phyloP scores from a whole-genome alignment of 208 protist genomes.

The Leishmania lainsoni region DNA sequence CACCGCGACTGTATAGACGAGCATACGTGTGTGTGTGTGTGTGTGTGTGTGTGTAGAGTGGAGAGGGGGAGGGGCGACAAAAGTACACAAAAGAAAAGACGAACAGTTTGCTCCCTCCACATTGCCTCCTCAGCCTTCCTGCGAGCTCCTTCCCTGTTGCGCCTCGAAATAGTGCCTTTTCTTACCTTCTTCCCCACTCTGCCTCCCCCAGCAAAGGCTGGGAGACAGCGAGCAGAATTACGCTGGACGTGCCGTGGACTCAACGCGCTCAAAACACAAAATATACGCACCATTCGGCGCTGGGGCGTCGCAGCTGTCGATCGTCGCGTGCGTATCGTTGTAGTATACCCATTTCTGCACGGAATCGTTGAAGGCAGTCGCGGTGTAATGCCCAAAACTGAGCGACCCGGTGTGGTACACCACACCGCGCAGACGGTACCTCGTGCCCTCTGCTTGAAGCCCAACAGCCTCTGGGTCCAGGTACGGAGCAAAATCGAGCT shows the following conservation, averaged over 20 bases:
- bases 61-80: neutral
- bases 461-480: slow-evolving; percentile 51
- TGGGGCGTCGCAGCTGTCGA: slow-evolving; percentile 27
- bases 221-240: neutral
- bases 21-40: neutral
- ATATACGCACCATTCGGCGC: slow-evolving; percentile 63
- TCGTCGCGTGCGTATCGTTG: slow-evolving; percentile 61
- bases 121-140: neutral
- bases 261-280: slow-evolving; percentile 70
- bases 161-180: neutral
- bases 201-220: neutral
- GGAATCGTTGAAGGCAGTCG: slow-evolving; percentile 52
- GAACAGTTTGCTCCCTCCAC: neutral
- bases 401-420: slow-evolving; percentile 82
- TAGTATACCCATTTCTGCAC: slow-evolving; percentile 71
- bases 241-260: neutral
- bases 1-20: neutral
- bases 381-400: slow-evolving; percentile 86
- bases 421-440: slow-evolving; percentile 70
- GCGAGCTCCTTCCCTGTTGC: neutral
- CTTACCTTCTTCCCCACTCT: neutral
- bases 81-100: neutral
- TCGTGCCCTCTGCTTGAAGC: slow-evolving; percentile 27
- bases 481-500: slow-evolving; percentile 63
- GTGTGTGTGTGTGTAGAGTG: neutral